These are phyloP conservation scores for Aspergillus heteromorphus DNA, from an alignment of 495 filamentous ascomycete genomes.

Conservation along the genomic window DNA sequence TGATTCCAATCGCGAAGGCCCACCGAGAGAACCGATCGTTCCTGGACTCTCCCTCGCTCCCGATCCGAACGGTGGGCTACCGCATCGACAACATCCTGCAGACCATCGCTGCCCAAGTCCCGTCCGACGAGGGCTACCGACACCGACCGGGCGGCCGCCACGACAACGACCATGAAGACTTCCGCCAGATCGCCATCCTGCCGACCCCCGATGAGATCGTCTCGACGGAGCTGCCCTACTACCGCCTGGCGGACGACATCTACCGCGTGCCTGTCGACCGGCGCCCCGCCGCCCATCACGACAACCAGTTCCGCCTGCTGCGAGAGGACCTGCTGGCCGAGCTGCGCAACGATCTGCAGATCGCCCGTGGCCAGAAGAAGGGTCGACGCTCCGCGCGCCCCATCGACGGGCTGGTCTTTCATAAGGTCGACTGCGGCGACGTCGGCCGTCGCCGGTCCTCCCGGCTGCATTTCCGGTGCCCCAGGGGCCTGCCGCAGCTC, in stretches of 20 bases:
- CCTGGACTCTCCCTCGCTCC: constrained; percentile 20
- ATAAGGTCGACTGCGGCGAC: constrained; percentile 21
- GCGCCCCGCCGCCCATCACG: constrained; percentile 52
- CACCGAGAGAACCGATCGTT: not conserved
- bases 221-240: constrained; percentile 54
- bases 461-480: constrained; percentile 9
- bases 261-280: constrained; percentile 9
- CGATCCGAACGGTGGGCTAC: constrained; percentile 6
- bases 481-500: constrained; percentile 33
- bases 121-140: constrained; percentile 8
- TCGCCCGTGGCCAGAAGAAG: constrained; percentile 38
- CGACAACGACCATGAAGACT: constrained; percentile 67
- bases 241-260: constrained; percentile 42
- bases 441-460: not conserved
- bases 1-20: not conserved
- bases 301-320: constrained; percentile 75
- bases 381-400: constrained; percentile 25
- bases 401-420: constrained; percentile 25
- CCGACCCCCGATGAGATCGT: constrained; percentile 67
- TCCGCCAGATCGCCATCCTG: constrained; percentile 57
- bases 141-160: constrained; percentile 62
- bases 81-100: constrained; percentile 42
- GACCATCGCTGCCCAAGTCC: constrained; percentile 5
- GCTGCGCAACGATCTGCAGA: constrained; percentile 55
- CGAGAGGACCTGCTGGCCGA: constrained; percentile 70